Evolutionary conservation across 345 rosid species (phyloP).

Genomic region (Leavenworthia alabamica): DNA sequence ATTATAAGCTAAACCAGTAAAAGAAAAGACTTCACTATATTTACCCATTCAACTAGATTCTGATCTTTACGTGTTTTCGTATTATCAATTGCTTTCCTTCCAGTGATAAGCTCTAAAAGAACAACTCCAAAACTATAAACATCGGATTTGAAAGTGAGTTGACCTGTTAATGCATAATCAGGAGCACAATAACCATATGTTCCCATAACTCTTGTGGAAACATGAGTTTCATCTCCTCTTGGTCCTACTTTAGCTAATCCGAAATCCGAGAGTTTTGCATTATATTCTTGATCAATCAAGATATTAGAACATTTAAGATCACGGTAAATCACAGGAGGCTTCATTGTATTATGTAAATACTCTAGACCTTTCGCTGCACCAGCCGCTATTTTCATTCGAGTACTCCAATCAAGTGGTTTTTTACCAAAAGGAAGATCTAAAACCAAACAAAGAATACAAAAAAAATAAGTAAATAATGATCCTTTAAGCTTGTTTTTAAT

Average conservation of each 20-base stretch:
- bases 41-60: constrained; percentile 79
- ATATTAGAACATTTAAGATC: constrained; percentile 78
- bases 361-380: constrained; percentile 79
- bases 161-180: constrained; percentile 55
- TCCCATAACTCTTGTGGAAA: constrained; percentile 94
- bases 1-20: neutral
- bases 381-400: constrained; percentile 74
- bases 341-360: constrained; percentile 64
- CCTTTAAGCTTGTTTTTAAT: neutral
- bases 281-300: constrained; percentile 54
- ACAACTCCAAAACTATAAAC: constrained; percentile 83
- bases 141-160: constrained; percentile 77
- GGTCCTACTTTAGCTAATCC: constrained; percentile 97
- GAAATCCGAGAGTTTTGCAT: constrained; percentile 43
- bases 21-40: constrained; percentile 3
- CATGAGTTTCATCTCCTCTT: constrained; percentile 69
- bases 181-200: constrained; percentile 75
- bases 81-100: constrained; percentile 61
- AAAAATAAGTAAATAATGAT: neutral
- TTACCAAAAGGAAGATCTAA: constrained; percentile 44
- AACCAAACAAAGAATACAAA: neutral
- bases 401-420: constrained; percentile 56
- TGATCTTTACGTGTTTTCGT: constrained; percentile 41
- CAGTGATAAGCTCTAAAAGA: constrained; percentile 75
- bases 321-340: constrained; percentile 74